Evolutionary conservation across 306 rosid genomes (phyloP), one percentile per base, ranked within the genome.

Genomic region (Fragaria iinumae): DNA sequence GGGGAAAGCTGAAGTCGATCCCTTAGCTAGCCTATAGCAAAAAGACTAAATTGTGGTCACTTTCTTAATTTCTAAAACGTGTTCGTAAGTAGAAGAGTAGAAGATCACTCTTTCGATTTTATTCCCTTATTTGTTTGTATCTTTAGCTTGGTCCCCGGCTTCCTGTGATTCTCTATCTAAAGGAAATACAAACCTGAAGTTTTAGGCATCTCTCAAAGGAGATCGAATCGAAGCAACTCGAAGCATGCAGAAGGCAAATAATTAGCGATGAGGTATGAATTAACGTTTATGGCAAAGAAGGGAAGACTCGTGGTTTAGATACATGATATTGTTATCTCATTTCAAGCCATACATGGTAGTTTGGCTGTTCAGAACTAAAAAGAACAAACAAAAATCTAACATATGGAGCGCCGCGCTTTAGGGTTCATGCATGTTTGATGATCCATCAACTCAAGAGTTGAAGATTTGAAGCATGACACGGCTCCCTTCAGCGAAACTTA

Each of bases 221-320:
- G 52, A 50, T 52, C 12, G 65, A 66, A 67, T 20, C 50, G 45
- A 67, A 38, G 71, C 71, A 74, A 29, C 71, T 9, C 32, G 62
- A 75, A 75, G 48, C 29, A 75, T 47, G 36, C 20, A 5, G 14
- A 47, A 59, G 20, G 12, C 21, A 47, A 62, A 45, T 1, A n/a
- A n/a, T 1, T 7, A 11, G 5, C 2, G 8, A 64, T n/a, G 20
- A 6, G 53, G 32, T 66, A 32, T 20, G 25, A 76, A 36, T 36
- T 36, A 65, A 76, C 41, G 63, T 36, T 18, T 66, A 76, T 34
- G 72, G 65, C 38, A 53, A 48, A 65, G 67, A 32, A 63, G 43
- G 21, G 43, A 34, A 32, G 43, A 29, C 65, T 25, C 16, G 41
- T 18, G 27, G 45, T 47, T 65, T 50, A 60, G 8, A 38, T 4